Conservation (phyloP, 148 eudicot species). For the Cornus kousa region DNA sequence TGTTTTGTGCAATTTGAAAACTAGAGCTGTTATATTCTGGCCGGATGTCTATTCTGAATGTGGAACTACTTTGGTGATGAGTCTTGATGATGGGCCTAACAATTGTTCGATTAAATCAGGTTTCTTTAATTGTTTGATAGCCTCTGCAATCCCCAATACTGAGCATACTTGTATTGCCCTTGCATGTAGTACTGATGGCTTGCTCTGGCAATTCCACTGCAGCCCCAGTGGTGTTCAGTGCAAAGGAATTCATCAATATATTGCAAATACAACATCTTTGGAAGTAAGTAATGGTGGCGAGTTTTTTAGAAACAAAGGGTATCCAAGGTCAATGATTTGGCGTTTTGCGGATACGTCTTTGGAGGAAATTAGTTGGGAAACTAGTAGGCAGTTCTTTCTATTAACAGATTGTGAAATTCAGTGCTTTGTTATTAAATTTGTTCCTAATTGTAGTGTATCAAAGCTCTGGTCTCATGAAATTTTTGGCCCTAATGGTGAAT, state of each 20-base stretch:
- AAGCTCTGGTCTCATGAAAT: conserved; percentile 93
- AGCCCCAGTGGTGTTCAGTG: conserved; percentile 57
- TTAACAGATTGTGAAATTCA: conserved; percentile 83
- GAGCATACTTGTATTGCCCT: conserved; percentile 64
- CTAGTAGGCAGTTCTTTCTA: conserved; percentile 76
- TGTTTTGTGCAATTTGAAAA: conserved; percentile 65
- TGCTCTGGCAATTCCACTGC: conserved; percentile 76
- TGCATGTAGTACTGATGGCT: conserved; percentile 70
- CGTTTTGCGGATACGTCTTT: conserved; percentile 35
- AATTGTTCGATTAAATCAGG: conserved; percentile 28
- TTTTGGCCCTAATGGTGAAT: conserved; percentile 75
- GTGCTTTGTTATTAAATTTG: conserved; percentile 56
- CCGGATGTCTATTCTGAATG: conserved; percentile 62
- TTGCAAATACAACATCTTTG: conserved; percentile 24
- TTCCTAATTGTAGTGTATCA: conserved; percentile 38
- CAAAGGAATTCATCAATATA: conserved; percentile 30
- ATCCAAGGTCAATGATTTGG: conserved; percentile 87
- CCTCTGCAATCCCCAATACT: conserved; percentile 50
- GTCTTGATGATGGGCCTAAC: conserved; percentile 37
- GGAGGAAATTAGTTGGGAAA: conserved; percentile 33
- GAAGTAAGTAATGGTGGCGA: conserved; percentile 37
- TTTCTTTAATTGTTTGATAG: conserved; percentile 73
- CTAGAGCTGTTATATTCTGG: conserved; percentile 67
- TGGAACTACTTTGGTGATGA: conserved; percentile 34
- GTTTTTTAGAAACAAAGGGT: conserved; percentile 46